Percentiles rank a stretch among this genome's conserved stretches.
These are phyloP conservation scores for Cyclotella cryptica DNA, from an alignment of 108 stramenopile genomes.

Conservation along the genomic window DNA sequence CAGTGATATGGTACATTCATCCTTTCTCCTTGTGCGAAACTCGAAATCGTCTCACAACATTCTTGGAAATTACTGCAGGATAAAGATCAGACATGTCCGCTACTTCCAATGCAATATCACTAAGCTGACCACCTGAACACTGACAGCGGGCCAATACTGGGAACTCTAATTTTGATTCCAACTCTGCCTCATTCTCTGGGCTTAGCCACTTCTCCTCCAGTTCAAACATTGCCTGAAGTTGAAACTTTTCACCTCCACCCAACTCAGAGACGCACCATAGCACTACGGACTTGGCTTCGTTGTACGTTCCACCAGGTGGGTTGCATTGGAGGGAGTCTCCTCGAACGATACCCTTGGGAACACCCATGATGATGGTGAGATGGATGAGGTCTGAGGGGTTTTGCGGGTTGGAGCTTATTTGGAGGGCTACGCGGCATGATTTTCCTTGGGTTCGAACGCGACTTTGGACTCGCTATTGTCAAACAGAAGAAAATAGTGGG, in stretches of 20 bases:
- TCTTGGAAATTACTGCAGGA: constrained; percentile 74
- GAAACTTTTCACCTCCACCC: constrained; percentile 89
- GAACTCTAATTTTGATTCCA: constrained; percentile 63
- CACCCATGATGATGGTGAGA: constrained; percentile 87
- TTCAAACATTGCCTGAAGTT: constrained; percentile 82
- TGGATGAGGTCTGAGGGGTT: constrained; percentile 82
- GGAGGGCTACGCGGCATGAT: constrained; percentile 80
- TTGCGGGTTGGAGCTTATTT: constrained; percentile 89
- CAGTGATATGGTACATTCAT: neutral
- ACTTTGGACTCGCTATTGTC: constrained; percentile 79
- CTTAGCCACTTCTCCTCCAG: constrained; percentile 40
- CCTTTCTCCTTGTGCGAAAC: constrained; percentile 68
- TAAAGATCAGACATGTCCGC: constrained; percentile 60
- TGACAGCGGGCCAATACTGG: constrained; percentile 85
- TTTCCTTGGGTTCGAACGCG: constrained; percentile 66
- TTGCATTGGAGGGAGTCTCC: constrained; percentile 80
- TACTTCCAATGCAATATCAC: constrained; percentile 77
- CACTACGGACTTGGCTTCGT: constrained; percentile 79
- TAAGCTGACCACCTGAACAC: constrained; percentile 81
- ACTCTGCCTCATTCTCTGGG: constrained; percentile 39
- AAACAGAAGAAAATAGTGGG: neutral
- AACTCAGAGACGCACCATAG: constrained; percentile 87
- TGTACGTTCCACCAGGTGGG: constrained; percentile 88
- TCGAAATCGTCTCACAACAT: constrained; percentile 79
- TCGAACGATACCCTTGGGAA: constrained; percentile 57